phyloP scores from a whole-genome alignment of 2,329 filamentous ascomycete genomes.

The Penicillium sp. region DNA sequence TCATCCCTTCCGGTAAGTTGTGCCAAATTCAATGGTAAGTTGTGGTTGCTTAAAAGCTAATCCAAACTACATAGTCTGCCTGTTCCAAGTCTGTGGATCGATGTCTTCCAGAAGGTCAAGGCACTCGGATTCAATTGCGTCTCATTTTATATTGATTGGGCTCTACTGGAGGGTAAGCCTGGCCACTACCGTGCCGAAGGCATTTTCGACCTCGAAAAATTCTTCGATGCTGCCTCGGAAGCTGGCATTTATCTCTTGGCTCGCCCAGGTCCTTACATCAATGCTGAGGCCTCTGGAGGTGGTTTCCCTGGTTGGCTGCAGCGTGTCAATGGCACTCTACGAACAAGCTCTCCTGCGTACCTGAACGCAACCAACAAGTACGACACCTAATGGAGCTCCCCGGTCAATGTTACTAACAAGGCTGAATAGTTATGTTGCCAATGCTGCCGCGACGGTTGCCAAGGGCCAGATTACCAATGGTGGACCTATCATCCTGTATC shows the following conservation, averaged over 20 bases:
- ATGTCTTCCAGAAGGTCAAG: slow-evolving; percentile 81
- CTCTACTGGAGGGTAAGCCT: slow-evolving; percentile 70
- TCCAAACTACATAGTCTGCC: slow-evolving; percentile 48
- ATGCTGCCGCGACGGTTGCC: slow-evolving; percentile 67
- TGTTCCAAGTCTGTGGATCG: slow-evolving; percentile 64
- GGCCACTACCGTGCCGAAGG: slow-evolving; percentile 71
- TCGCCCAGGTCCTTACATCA: slow-evolving; percentile 72
- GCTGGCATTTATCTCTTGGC: slow-evolving; percentile 78
- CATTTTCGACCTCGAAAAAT: slow-evolving; percentile 70
- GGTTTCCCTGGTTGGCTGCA: slow-evolving; percentile 81
- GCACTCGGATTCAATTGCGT: slow-evolving; percentile 77
- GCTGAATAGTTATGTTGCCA: slow-evolving; percentile 56
- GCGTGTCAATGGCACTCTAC: slow-evolving; percentile 63
- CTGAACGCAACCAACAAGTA: slow-evolving; percentile 68
- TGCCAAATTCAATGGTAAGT: not conserved
- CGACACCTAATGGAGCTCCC: not conserved
- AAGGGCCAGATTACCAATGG: slow-evolving; percentile 79
- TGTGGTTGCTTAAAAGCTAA: not conserved
- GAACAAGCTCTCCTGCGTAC: slow-evolving; percentile 64
- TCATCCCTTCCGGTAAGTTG: slow-evolving; percentile 62
- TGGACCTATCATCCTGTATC: slow-evolving; percentile 74
- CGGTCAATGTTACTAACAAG: slow-evolving; percentile 5
- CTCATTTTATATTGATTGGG: slow-evolving; percentile 80
- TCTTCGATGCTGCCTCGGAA: slow-evolving; percentile 72
- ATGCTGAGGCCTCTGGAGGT: slow-evolving; percentile 74